These are phyloP conservation scores for Nidula niveotomentosa DNA, from an alignment of 1,284 basidiomycete genomes.

Conservation along the genomic window DNA sequence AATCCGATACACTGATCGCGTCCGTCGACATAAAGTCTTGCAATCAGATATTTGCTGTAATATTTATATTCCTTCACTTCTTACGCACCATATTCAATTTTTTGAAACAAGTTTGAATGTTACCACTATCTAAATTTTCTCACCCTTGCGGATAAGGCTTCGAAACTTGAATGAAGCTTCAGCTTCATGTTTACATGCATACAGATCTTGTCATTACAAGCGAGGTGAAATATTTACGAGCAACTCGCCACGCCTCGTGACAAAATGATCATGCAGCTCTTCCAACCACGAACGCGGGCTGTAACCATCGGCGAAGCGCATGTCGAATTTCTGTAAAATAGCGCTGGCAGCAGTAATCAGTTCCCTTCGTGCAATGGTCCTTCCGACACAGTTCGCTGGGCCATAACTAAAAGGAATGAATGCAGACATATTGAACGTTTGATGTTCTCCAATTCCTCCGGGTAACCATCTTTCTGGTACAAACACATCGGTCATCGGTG, in stretches of 20 bases:
- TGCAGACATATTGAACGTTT: slow-evolving; percentile 22
- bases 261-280: slow-evolving; percentile 27
- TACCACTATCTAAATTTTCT: too few species aligned
- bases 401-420: slow-evolving; percentile 40
- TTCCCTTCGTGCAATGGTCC: slow-evolving; percentile 30
- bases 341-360: slow-evolving; percentile 25
- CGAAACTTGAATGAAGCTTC: too few species aligned
- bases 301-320: slow-evolving; percentile 27
- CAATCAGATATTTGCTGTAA: too few species aligned
- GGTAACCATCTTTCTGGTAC: slow-evolving; percentile 36
- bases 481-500: slow-evolving; percentile 30
- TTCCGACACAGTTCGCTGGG: slow-evolving; percentile 35
- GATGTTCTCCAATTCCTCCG: slow-evolving; percentile 4
- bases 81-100: too few species aligned
- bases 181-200: too few species aligned
- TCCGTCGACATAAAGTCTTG: too few species aligned
- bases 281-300: slow-evolving; percentile 24
- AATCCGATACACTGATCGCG: too few species aligned
- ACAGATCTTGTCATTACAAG: too few species aligned
- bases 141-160: too few species aligned
- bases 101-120: too few species aligned
- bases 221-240: not conserved
- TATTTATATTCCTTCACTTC: too few species aligned
- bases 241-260: slow-evolving; percentile 20
- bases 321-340: slow-evolving; percentile 26